Base-by-base conservation (phyloP, 768 basidiomycete species). In the Xerocomellus chrysenteron region DNA sequence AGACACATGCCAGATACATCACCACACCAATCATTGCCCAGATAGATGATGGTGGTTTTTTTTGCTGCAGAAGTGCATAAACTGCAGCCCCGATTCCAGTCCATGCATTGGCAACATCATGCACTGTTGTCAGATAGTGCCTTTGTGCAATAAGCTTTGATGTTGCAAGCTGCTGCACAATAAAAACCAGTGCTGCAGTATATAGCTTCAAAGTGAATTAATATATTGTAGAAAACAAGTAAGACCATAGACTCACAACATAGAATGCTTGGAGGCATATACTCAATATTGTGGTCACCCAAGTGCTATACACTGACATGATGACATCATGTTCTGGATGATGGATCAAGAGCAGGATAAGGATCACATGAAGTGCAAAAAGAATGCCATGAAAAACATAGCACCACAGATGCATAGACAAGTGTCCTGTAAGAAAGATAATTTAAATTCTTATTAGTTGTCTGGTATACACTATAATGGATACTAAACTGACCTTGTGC, bases 21-120 rank as follows among this genome's bases (percentile, higher is more conserved):
- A 33, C 42, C 28, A 65, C 60, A 17, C 53, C 55, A 13, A 65
- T 13, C 11, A 58, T 49, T 11, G 47, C 26, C 51, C 49, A 47
- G n/a, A 45, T 11, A 4, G 65, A 67, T 21, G 67, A 60, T 6
- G 51, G 3, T n/a, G 55, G 13, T 5, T 37, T 30, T 16, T 33
- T 55, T 48, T 67, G 21, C 21, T 21, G 39, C 57, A 55, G 60
- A 12, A 65, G 41, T 16, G 37, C 12, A 21, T 54, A 42, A 13
- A 63, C 0, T 7, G 68, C 68, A 50, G 61, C 50, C 11, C 68
- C 68, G 45, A 63, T 54, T 0, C 68, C 64, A 16, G 48, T 50
- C 68, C 68, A 69, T 14, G 68, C 64, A 3, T 43, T 33, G 21
- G 52, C 10, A 14, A 48, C 30, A 42, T 68, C 68, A 47, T 68